Evolutionary conservation across 306 rosid species (phyloP).

Genomic region (Quercus bicolor): DNA sequence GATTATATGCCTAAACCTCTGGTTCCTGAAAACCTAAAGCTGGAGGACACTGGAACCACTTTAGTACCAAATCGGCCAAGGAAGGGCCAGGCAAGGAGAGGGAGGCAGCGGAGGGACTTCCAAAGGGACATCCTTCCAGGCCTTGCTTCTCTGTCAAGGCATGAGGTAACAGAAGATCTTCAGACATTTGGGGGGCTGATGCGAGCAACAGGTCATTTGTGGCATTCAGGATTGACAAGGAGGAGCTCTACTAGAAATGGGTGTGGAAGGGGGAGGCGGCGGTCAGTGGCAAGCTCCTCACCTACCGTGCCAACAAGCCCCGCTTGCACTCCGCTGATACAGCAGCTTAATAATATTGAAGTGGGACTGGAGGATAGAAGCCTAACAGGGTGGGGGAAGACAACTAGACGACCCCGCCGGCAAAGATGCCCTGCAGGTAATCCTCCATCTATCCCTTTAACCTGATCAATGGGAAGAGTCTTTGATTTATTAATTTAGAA

Average conservation of each 20-base stretch:
- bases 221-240: constrained; percentile 79
- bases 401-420: constrained; percentile 93
- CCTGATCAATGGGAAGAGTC: constrained; percentile 50
- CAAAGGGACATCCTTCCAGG: constrained; percentile 98
- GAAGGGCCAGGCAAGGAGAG: constrained; percentile 82
- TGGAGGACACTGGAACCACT: constrained; percentile 61
- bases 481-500: constrained; percentile 47
- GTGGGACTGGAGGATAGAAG: constrained; percentile 84
- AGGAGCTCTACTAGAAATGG: constrained; percentile 80
- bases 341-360: constrained; percentile 60
- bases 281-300: constrained; percentile 43
- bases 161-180: constrained; percentile 95
- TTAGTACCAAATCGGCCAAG: constrained; percentile 53
- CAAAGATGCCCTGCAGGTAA: constrained; percentile 83
- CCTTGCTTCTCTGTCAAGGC: constrained; percentile 79
- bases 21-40: constrained; percentile 63
- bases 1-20: constrained; percentile 93
- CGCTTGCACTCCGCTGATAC: constrained; percentile 48
- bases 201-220: constrained; percentile 80
- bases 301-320: constrained; percentile 37
- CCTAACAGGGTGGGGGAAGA: constrained; percentile 96
- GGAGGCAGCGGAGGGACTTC: constrained; percentile 94
- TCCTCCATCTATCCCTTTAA: constrained; percentile 57
- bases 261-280: constrained; percentile 76
- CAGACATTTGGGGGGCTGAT: constrained; percentile 93